phyloP scores from a whole-genome alignment of 495 filamentous ascomycete genomes.

The Aspergillus cristatus region DNA sequence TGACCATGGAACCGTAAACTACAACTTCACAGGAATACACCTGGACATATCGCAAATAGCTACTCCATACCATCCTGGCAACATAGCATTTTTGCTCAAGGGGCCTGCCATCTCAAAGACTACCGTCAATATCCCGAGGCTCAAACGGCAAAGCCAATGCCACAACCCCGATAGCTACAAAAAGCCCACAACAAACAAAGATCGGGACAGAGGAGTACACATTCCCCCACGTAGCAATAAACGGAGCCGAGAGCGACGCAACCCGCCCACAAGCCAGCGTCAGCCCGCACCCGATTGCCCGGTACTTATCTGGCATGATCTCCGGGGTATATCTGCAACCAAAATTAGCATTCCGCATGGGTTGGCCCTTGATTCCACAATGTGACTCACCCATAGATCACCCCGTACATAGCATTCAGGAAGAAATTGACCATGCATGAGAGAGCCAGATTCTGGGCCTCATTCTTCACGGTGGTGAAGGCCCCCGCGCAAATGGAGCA shows the following conservation, averaged over 20 bases:
- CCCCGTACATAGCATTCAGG: constrained; percentile 2
- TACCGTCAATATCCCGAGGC: too few relatives aligned
- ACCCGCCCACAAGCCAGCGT: constrained; percentile 1
- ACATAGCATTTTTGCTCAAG: too few relatives aligned
- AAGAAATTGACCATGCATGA: constrained; percentile 6
- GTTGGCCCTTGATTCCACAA: background rate
- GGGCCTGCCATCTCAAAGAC: too few relatives aligned
- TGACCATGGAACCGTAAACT: too few relatives aligned
- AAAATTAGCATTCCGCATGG: background rate
- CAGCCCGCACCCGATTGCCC: constrained; percentile 2
- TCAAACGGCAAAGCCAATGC: constrained; percentile 3
- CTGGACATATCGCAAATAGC: too few relatives aligned
- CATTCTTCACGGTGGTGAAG: constrained; percentile 3
- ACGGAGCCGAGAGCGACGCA: constrained; percentile 2
- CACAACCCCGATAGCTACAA: constrained; percentile 1
- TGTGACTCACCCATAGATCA: constrained; percentile 2
- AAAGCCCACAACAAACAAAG: constrained; percentile 3
- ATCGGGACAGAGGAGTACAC: background rate
- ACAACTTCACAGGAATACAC: too few relatives aligned
- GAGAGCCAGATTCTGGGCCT: constrained; percentile 2
- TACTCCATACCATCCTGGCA: too few relatives aligned
- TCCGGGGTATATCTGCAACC: constrained; percentile 3
- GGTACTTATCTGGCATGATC: background rate
- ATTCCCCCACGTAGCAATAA: constrained; percentile 6
- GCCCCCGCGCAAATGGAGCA: background rate